phyloP scores from a whole-genome alignment of 164 flowering plant species.

The Litsea cubeba region DNA sequence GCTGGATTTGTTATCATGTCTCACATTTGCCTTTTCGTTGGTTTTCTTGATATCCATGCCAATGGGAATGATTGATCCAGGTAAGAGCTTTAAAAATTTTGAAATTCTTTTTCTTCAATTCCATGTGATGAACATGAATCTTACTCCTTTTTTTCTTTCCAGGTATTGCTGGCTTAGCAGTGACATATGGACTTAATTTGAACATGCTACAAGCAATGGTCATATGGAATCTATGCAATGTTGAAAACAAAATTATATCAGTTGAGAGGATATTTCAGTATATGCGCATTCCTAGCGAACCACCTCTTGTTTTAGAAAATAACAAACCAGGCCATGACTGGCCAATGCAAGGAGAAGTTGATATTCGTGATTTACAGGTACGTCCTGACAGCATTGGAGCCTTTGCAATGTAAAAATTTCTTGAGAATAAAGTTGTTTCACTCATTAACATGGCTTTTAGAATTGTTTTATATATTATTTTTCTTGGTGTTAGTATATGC shows the following conservation, averaged over 20 bases:
- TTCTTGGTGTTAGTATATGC: too few species aligned
- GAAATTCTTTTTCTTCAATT: not conserved
- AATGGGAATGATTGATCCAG: slow-evolving; percentile 32
- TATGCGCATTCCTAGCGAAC: slow-evolving; percentile 28
- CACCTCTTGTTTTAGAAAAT: slow-evolving; percentile 22
- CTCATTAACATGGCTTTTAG: not conserved
- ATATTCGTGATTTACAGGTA: slow-evolving; percentile 21
- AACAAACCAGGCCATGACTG: slow-evolving; percentile 18
- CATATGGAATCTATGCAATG: slow-evolving; percentile 33
- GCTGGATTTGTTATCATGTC: slow-evolving; percentile 31
- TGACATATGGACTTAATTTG: slow-evolving; percentile 47
- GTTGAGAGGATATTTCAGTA: slow-evolving; percentile 34
- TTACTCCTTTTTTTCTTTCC: slow-evolving; percentile 2
- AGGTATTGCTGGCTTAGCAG: slow-evolving; percentile 49
- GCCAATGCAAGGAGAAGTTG: slow-evolving; percentile 22
- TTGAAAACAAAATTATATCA: slow-evolving; percentile 48
- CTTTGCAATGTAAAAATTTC: not conserved
- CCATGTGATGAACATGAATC: not conserved
- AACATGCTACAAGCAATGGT: slow-evolving; percentile 29
- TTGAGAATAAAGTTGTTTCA: too few species aligned
- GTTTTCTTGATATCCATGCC: slow-evolving; percentile 39
- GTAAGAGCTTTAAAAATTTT: slow-evolving; percentile 9
- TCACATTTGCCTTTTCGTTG: slow-evolving; percentile 34
- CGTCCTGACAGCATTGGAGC: not conserved
- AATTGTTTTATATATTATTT: too few species aligned